Base-by-base conservation (phyloP, 2,329 filamentous ascomycete genomes). In the Fusarium buharicum region DNA sequence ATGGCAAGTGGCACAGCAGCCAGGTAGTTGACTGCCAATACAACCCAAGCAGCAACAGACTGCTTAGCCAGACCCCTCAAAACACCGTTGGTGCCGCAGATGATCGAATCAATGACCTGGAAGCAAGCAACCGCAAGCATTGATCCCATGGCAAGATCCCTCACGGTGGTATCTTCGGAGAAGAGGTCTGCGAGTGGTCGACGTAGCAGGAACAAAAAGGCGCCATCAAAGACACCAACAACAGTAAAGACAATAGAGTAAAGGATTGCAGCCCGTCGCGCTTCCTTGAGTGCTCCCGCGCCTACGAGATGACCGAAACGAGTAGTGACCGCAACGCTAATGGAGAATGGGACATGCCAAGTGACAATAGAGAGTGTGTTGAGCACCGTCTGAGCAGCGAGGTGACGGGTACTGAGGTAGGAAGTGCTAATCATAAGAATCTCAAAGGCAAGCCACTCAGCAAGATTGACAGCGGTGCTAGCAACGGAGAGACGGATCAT, bases 361-460 rank as follows among this genome's bases (percentile, higher is more conserved):
- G 74, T 72, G 13, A 79, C 71, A 17, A 78, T 70, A 2, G 75
- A 77, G 9, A 77, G 70, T 1, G 78, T 79, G 18, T 73, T 77
- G 41, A 80, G 59, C 9, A 79, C 67, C 14, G 76, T 76, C 56
- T 80, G 78, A 4, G 77, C 77, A 6, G 78, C 78, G 7, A 80
- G 71, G 40, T 79, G 75, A 8, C 70, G 70, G 5, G 78, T 80
- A 59, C 74, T 74, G 31, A 81, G 71, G 64, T 80, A 80, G 6
- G 78, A 79, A 3, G 79, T 77, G 64, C 78, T 78, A 31, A 82
- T 73, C 16, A 78, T 80, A 16, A 81, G 65, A n/a, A 81, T 73
- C 68, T 80, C 78, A 48, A 76, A 78, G 8, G 78, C 77, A 20
- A 72, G 73, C 77, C 78, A 80, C 67, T 80, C 78, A 3, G 75